Evolutionary conservation across 108 stramenopile species (phyloP).

Genomic region (Skeletonema marinoi): DNA sequence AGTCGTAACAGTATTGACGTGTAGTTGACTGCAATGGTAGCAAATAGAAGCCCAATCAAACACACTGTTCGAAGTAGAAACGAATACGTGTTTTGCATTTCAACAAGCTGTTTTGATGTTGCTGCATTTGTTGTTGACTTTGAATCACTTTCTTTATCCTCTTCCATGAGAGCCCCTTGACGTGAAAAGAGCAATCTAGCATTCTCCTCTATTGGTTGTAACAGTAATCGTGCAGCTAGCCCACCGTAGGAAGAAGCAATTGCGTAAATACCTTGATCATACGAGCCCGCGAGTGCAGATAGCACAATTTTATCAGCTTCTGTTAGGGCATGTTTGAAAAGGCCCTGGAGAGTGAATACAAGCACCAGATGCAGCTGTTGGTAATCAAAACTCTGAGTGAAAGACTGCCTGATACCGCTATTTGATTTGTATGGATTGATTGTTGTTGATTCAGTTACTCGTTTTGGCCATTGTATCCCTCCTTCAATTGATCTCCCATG

Average conservation of each 20-base stretch:
- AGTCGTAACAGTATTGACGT: slow-evolving; percentile 69
- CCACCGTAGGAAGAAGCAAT: slow-evolving; percentile 74
- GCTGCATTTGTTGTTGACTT: not conserved
- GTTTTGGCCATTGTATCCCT: slow-evolving; percentile 45
- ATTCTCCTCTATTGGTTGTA: slow-evolving; percentile 92
- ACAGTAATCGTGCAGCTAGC: slow-evolving; percentile 81
- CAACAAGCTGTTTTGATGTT: not conserved
- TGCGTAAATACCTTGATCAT: slow-evolving; percentile 88
- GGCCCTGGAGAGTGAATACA: slow-evolving; percentile 73
- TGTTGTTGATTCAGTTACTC: not conserved
- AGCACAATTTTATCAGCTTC: slow-evolving; percentile 87
- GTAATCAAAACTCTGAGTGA: slow-evolving; percentile 38
- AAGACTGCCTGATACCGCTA: not conserved
- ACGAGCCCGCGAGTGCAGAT: slow-evolving; percentile 56
- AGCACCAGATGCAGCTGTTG: slow-evolving; percentile 53
- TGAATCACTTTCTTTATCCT: not conserved
- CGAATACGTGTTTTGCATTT: slow-evolving; percentile 50
- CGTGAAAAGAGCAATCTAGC: slow-evolving; percentile 82
- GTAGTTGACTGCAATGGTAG: slow-evolving; percentile 76
- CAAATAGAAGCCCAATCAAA: slow-evolving; percentile 79
- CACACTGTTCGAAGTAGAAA: slow-evolving; percentile 68
- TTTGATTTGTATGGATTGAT: slow-evolving; percentile 17
- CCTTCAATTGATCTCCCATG: slow-evolving; percentile 16
- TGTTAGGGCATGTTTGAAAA: slow-evolving; percentile 89
- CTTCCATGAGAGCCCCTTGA: slow-evolving; percentile 38